A percentile compares a stretch with the other conserved stretches of the same genome.
These are phyloP conservation scores for Mycena citricolor DNA, from an alignment of 1,284 basidiomycete species.

Conservation along the genomic window DNA sequence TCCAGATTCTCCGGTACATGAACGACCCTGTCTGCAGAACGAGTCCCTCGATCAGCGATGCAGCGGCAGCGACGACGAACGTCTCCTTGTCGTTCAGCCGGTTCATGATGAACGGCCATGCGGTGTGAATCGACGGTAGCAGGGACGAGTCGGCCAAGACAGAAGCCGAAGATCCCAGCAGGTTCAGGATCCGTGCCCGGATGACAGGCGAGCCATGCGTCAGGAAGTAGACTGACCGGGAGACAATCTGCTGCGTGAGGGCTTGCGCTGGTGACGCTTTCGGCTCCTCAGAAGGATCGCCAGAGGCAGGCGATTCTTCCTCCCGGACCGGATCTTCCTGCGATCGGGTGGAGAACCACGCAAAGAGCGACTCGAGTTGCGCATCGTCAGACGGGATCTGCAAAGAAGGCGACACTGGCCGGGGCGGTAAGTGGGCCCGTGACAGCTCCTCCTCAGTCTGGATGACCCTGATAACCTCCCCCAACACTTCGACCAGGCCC, in stretches of 20 bases:
- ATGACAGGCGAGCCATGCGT: slow-evolving; percentile 84
- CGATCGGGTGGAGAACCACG: slow-evolving; percentile 66
- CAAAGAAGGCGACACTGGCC: slow-evolving; percentile 9
- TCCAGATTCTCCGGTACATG: slow-evolving; percentile 81
- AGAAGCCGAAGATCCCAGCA: slow-evolving; percentile 72
- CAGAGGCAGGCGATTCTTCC: slow-evolving; percentile 22
- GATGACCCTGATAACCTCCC: slow-evolving; percentile 72
- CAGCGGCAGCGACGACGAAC: slow-evolving; percentile 77
- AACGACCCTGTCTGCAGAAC: slow-evolving; percentile 72
- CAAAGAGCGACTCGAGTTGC: slow-evolving; percentile 50
- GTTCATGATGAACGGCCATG: slow-evolving; percentile 89
- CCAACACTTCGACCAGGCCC: slow-evolving; percentile 84
- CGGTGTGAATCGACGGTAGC: slow-evolving; percentile 78
- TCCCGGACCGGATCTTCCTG: slow-evolving; percentile 34
- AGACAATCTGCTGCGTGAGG: slow-evolving; percentile 80
- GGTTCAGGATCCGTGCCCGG: slow-evolving; percentile 74
- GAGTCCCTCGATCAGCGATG: slow-evolving; percentile 68
- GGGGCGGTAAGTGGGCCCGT: slow-evolving; percentile 16
- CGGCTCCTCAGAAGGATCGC: slow-evolving; percentile 25
- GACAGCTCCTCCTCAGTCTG: slow-evolving; percentile 48
- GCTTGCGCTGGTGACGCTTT: slow-evolving; percentile 62
- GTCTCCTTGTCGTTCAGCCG: slow-evolving; percentile 71
- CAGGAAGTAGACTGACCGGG: slow-evolving; percentile 85
- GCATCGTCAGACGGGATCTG: slow-evolving; percentile 23
- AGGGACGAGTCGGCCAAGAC: slow-evolving; percentile 76